Conservation (phyloP, 352 stramenopile species). For the Saprolegnia parasitica region DNA sequence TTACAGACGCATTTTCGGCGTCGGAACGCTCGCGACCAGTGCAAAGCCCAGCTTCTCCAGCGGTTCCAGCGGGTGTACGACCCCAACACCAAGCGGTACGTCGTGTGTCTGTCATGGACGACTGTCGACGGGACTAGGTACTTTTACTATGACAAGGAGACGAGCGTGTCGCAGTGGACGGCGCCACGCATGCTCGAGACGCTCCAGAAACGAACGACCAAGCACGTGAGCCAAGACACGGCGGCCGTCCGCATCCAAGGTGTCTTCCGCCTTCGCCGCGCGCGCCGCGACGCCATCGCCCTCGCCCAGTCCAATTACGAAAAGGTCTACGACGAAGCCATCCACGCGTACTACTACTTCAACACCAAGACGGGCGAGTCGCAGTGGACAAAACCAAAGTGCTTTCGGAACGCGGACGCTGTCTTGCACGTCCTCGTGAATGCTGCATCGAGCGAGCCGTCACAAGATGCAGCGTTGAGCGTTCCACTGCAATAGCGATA, state of each 20-base stretch:
- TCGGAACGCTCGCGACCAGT: slow-evolving; percentile 42
- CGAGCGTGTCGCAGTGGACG: slow-evolving; percentile 66
- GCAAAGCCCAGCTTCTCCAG: slow-evolving; percentile 39
- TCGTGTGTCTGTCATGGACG: not conserved
- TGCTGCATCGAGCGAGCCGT: not conserved
- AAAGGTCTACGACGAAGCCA: slow-evolving; percentile 46
- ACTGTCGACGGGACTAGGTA: slow-evolving; percentile 30
- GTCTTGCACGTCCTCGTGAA: not conserved
- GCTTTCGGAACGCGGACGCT: slow-evolving; percentile 13
- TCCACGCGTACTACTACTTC: slow-evolving; percentile 63
- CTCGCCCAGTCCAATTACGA: slow-evolving; percentile 48
- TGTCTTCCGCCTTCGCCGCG: slow-evolving; percentile 50
- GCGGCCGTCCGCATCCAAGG: slow-evolving; percentile 49
- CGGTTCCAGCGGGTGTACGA: slow-evolving; percentile 74
- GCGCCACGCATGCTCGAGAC: slow-evolving; percentile 53
- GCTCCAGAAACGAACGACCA: slow-evolving; percentile 20
- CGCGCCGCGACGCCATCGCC: slow-evolving; percentile 38
- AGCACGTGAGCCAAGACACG: slow-evolving; percentile 45
- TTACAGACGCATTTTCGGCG: slow-evolving; percentile 45
- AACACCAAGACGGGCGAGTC: slow-evolving; percentile 49
- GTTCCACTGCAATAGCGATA: no score
- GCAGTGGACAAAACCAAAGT: slow-evolving; percentile 29
- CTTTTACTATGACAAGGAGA: slow-evolving; percentile 81
- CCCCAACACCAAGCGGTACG: slow-evolving; percentile 42
- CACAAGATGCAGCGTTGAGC: not conserved